Percentiles rank a stretch among this genome's conserved stretches.
phyloP scores from a whole-genome alignment of 2,329 filamentous ascomycete genomes.

The Pseudomassariella vexata region DNA sequence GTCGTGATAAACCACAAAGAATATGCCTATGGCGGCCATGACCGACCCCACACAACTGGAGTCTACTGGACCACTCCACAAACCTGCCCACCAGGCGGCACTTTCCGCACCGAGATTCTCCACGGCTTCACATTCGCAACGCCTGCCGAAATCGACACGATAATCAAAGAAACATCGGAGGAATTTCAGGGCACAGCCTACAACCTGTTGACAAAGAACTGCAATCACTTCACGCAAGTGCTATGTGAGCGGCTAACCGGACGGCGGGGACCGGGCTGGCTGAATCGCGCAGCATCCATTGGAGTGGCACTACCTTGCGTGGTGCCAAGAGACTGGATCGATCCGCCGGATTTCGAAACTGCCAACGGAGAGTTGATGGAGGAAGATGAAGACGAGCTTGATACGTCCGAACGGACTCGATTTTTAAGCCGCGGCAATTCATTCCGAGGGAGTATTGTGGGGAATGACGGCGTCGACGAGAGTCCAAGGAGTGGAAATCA shows the following conservation, averaged over 20 bases:
- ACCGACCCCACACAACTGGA: constrained; percentile 63
- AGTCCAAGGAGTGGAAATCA: constrained; percentile 26
- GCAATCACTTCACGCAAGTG: constrained; percentile 81
- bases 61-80: constrained; percentile 78
- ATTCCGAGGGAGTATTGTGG: constrained; percentile 15
- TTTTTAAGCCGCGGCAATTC: constrained; percentile 44
- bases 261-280: constrained; percentile 63
- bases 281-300: constrained; percentile 80
- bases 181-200: constrained; percentile 72
- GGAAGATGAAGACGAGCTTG: constrained; percentile 35
- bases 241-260: constrained; percentile 70
- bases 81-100: constrained; percentile 69
- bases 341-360: constrained; percentile 69
- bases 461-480: constrained; percentile 17
- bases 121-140: constrained; percentile 73
- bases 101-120: constrained; percentile 67
- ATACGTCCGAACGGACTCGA: constrained; percentile 44
- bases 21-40: constrained; percentile 82
- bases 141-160: constrained; percentile 62
- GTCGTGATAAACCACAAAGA: constrained; percentile 75
- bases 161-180: constrained; percentile 63
- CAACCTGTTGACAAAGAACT: constrained; percentile 78
- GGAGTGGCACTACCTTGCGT: constrained; percentile 77
- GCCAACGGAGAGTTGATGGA: constrained; percentile 65
- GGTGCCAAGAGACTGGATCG: constrained; percentile 76